Evolutionary conservation across 2,329 filamentous ascomycete species (phyloP).

Genomic region (Sporothrix globosa): DNA sequence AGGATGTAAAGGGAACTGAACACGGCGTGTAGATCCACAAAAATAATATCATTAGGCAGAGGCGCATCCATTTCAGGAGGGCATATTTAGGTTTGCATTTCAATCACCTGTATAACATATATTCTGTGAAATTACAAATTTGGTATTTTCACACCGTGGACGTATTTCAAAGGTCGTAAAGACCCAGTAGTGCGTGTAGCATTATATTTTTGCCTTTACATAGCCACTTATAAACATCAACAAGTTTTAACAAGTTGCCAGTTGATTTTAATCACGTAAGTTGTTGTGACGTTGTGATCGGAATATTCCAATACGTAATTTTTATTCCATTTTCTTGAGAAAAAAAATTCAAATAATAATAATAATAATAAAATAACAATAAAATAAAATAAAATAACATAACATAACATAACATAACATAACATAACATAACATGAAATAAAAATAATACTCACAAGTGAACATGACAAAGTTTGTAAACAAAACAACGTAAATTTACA

Average conservation of each 20-base stretch:
- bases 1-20: background rate
- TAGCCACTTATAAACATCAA: too few species aligned
- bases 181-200: background rate
- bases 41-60: background rate
- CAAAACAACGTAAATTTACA: background rate
- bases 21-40: background rate
- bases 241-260: too few species aligned
- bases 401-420: too few species aligned
- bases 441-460: background rate
- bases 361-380: background rate
- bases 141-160: too few species aligned
- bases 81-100: slow-evolving; percentile 9
- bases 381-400: background rate
- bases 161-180: too few species aligned
- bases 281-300: too few species aligned
- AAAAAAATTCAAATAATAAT: background rate
- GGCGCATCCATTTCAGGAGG: background rate
- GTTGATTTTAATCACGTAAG: too few species aligned
- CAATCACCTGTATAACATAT: background rate
- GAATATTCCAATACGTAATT: too few species aligned
- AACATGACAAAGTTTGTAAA: background rate
- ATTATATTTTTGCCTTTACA: too few species aligned
- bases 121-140: background rate
- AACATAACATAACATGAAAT: too few species aligned
- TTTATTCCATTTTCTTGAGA: background rate